Base-by-base conservation (phyloP, 176 grass and related monocot genomes). In the Lolium perenne region DNA sequence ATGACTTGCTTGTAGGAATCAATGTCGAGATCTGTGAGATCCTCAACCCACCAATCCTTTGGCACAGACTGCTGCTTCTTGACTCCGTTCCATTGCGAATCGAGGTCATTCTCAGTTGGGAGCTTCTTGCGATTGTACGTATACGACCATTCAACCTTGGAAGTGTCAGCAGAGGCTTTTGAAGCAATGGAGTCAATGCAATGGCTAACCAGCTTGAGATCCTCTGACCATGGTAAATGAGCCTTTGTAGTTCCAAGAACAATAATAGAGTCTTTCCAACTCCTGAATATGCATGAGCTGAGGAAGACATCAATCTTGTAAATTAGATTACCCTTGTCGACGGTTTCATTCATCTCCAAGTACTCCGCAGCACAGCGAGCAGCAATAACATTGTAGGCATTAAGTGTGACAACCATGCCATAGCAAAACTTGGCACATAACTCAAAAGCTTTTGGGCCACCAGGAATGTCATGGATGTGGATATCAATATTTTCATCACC, bases 391-490 rank as follows among this genome's bases (percentile, higher is more conserved):
- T 99, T 99, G 83, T 99, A 92, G 72, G 97, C 94, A 79, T 99
- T 99, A 60, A 99, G 94, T 41, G 92, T 99, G 77, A 92, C 90
- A 68, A 80, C 87, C 72, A 91, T 93, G 29, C 92, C 88, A 80
- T 96, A 99, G 74, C 94, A 99, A 82, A 96, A 99, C 77, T 99
- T 96, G 58, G 93, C 94, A 93, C 97, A 99, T 35, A 96, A 90
- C 80, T 99, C 97, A 80, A 99, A 99, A 59, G 91, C 91, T 68
- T 88, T 94, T 23, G 97, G 70, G 14, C 97, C 97, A 80, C 97
- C 94, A 57, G 97, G 97, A 79, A 99, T 89, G 41, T 99, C 92
- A 32, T 88, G 72, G 78, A 96, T 90, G 66, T 88, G 92, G 47
- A 99, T 91, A 35, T 99, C 94, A 56, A 63, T 87, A 53, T 80